Percentiles rank a stretch among this genome's conserved stretches.
These are phyloP conservation scores for Drechslera avenae DNA, from an alignment of 2,329 filamentous ascomycete species.

Conservation along the genomic window DNA sequence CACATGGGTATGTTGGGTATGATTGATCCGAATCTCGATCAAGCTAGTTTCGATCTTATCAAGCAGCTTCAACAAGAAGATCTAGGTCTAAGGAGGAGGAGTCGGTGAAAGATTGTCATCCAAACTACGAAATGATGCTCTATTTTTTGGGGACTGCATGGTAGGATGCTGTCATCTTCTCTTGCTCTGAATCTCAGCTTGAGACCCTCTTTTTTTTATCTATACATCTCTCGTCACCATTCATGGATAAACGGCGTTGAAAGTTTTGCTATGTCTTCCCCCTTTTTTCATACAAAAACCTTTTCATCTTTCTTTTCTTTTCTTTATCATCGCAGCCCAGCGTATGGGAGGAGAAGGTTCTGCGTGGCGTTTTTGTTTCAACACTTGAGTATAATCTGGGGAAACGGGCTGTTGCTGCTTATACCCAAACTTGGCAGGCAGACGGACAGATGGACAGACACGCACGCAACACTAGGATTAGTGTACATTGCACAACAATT, in stretches of 20 bases:
- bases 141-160: too few relatives aligned
- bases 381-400: not conserved
- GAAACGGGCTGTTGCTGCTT: constrained; percentile 10
- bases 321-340: not conserved
- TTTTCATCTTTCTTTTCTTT: not conserved
- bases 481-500: constrained; percentile 28
- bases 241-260: too few relatives aligned
- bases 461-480: constrained; percentile 21
- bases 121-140: too few relatives aligned
- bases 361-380: not conserved
- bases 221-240: not conserved
- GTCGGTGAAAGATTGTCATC: too few relatives aligned
- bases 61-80: constrained; percentile 42
- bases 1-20: constrained; percentile 24
- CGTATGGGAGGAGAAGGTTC: not conserved
- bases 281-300: not conserved
- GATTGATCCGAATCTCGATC: constrained; percentile 33
- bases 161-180: too few relatives aligned
- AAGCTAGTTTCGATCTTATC: constrained; percentile 33
- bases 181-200: too few relatives aligned
- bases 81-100: constrained; percentile 36
- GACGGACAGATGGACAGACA: too few relatives aligned
- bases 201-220: not conserved
- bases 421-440: constrained; percentile 20
- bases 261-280: not conserved